These are phyloP conservation scores for Leishmania tropica DNA, from an alignment of 208 protist species.

Conservation along the genomic window DNA sequence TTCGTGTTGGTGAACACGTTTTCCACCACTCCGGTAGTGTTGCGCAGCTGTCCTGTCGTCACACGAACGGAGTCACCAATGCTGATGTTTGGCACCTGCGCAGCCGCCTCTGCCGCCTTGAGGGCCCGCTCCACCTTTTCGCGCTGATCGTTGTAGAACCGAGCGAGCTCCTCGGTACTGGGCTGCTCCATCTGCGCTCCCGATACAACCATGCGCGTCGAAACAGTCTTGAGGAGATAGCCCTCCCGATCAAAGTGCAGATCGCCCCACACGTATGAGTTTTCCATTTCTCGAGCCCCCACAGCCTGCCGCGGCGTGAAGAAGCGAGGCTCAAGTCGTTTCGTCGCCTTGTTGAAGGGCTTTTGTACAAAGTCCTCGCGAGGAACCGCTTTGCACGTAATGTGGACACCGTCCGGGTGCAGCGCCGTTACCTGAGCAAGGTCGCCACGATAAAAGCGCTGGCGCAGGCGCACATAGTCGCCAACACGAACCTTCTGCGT, in stretches of 20 bases:
- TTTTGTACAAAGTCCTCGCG: slow-evolving; percentile 89
- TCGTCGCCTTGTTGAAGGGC: slow-evolving; percentile 73
- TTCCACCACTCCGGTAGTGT: slow-evolving; percentile 71
- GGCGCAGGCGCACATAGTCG: slow-evolving; percentile 82
- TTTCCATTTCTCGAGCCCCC: slow-evolving; percentile 55
- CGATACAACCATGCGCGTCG: slow-evolving; percentile 65
- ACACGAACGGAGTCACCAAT: slow-evolving; percentile 84
- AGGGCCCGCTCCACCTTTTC: slow-evolving; percentile 74
- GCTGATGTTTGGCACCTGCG: slow-evolving; percentile 30
- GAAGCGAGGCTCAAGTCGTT: slow-evolving; percentile 67
- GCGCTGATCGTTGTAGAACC: slow-evolving; percentile 87
- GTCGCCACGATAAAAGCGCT: slow-evolving; percentile 84
- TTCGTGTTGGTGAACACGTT: slow-evolving; percentile 80
- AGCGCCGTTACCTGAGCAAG: slow-evolving; percentile 80
- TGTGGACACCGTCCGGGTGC: slow-evolving; percentile 52
- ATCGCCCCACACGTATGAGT: slow-evolving; percentile 82
- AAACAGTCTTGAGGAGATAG: slow-evolving; percentile 83
- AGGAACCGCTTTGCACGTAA: slow-evolving; percentile 83
- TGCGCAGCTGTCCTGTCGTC: slow-evolving; percentile 71
- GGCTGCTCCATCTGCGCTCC: slow-evolving; percentile 73
- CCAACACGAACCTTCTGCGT: slow-evolving; percentile 73
- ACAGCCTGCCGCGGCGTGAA: slow-evolving; percentile 76
- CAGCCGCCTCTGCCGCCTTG: slow-evolving; percentile 29
- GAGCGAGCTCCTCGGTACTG: slow-evolving; percentile 80
- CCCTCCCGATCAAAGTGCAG: slow-evolving; percentile 86